Evolutionary conservation across 345 rosid genomes (phyloP).

Genomic region (Tarenaya hassleriana): DNA sequence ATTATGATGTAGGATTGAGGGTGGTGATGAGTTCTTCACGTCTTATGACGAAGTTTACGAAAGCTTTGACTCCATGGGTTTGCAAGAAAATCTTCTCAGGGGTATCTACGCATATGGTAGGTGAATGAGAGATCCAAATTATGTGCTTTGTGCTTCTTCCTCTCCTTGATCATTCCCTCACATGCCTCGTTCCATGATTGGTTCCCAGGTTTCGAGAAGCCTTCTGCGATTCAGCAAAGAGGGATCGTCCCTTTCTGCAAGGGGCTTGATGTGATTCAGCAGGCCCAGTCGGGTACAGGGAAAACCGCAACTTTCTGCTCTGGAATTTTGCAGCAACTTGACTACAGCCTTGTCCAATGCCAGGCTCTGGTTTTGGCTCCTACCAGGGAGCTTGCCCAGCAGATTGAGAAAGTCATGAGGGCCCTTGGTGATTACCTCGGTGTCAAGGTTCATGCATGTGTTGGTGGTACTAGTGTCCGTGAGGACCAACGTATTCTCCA

Average conservation of each 20-base stretch:
- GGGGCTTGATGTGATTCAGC: constrained; percentile 76
- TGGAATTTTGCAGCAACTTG: constrained; percentile 69
- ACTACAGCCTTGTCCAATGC: constrained; percentile 53
- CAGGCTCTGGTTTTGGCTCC: constrained; percentile 76
- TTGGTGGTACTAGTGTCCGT: constrained; percentile 79
- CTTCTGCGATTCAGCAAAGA: constrained; percentile 82
- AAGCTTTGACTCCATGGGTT: constrained; percentile 45
- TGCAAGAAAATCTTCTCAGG: constrained; percentile 42
- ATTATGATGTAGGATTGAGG: constrained; percentile 27
- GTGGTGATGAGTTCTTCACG: constrained; percentile 37
- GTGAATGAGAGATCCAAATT: not conserved
- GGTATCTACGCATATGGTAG: constrained; percentile 46
- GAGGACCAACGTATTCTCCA: constrained; percentile 77
- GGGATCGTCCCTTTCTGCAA: constrained; percentile 76
- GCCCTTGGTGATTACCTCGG: constrained; percentile 79
- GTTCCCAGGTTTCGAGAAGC: constrained; percentile 62
- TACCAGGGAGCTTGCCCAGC: constrained; percentile 73
- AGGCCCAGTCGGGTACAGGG: constrained; percentile 78
- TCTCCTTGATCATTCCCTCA: no score
- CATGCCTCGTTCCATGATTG: not conserved
- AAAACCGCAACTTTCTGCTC: constrained; percentile 79
- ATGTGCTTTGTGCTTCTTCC: not conserved
- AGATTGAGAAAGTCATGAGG: constrained; percentile 81
- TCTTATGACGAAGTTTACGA: constrained; percentile 40
- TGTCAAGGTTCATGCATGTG: constrained; percentile 81